Evolutionary conservation across 2,329 filamentous ascomycete genomes (phyloP).

Genomic region (Fusarium musae): DNA sequence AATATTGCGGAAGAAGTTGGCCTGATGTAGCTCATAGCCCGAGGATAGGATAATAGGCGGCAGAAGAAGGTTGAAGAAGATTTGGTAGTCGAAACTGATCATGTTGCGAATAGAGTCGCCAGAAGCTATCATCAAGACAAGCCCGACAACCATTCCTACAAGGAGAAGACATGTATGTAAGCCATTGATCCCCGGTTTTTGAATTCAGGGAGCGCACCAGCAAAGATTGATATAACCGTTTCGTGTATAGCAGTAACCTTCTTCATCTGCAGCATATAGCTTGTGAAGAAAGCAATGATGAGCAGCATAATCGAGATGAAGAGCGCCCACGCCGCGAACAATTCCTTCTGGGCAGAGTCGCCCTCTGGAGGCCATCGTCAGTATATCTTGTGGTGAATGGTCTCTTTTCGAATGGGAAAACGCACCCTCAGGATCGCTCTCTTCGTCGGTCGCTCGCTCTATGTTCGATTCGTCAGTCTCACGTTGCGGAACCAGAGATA

Average conservation of each 20-base stretch:
- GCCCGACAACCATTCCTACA: slow-evolving; percentile 91
- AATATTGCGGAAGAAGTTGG: slow-evolving; percentile 99
- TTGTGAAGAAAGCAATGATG: slow-evolving; percentile 94
- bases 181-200: slow-evolving; percentile 38
- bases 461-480: slow-evolving; percentile 38
- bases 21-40: slow-evolving; percentile 96
- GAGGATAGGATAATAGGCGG: slow-evolving; percentile 97
- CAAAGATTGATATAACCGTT: slow-evolving; percentile 98
- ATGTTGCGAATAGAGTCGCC: slow-evolving; percentile 87
- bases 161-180: background rate
- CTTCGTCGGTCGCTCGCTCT: slow-evolving; percentile 46
- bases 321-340: slow-evolving; percentile 94
- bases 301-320: slow-evolving; percentile 96
- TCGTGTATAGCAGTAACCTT: slow-evolving; percentile 98
- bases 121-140: slow-evolving; percentile 84
- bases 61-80: slow-evolving; percentile 99
- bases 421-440: slow-evolving; percentile 51
- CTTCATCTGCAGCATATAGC: slow-evolving; percentile 95
- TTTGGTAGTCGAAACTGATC: slow-evolving; percentile 98
- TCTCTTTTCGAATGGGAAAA: slow-evolving; percentile 7
- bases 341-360: slow-evolving; percentile 91
- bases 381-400: slow-evolving; percentile 13
- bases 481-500: background rate
- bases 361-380: slow-evolving; percentile 61
- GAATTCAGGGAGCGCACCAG: slow-evolving; percentile 63